Evolutionary conservation across 208 protist genomes (phyloP).

Genomic region (Giardia duodenalis): DNA sequence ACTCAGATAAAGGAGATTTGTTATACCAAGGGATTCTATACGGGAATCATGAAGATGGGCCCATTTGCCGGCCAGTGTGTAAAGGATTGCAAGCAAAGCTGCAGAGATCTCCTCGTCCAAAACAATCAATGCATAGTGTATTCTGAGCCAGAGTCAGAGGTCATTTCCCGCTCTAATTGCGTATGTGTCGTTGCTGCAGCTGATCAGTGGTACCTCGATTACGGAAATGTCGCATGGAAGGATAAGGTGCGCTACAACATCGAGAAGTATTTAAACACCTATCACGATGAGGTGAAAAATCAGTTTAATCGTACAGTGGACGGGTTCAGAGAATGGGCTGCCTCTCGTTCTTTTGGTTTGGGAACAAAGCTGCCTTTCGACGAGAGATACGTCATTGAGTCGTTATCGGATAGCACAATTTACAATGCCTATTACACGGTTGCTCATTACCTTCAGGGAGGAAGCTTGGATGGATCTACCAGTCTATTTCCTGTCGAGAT

Average conservation of each 20-base stretch:
- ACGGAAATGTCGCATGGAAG: slow-evolving; percentile 72
- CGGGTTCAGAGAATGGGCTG: slow-evolving; percentile 96
- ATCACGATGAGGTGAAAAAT: slow-evolving; percentile 64
- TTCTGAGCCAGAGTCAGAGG: slow-evolving; percentile 77
- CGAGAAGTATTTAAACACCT: slow-evolving; percentile 65
- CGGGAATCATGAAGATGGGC: slow-evolving; percentile 70
- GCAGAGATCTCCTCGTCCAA: slow-evolving; percentile 36
- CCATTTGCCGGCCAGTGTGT: slow-evolving; percentile 56
- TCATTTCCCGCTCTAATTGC: slow-evolving; percentile 87
- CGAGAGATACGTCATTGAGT: slow-evolving; percentile 90
- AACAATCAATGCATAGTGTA: slow-evolving; percentile 56
- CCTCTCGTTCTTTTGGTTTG: slow-evolving; percentile 93
- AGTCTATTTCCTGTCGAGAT: background rate
- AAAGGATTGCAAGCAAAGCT: slow-evolving; percentile 65
- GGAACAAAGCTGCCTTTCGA: slow-evolving; percentile 90
- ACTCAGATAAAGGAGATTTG: slow-evolving; percentile 81
- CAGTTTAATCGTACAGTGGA: slow-evolving; percentile 73
- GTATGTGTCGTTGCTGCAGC: slow-evolving; percentile 91
- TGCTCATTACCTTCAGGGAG: slow-evolving; percentile 78
- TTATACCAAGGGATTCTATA: slow-evolving; percentile 92
- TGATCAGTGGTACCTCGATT: slow-evolving; percentile 97
- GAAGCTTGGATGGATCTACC: background rate
- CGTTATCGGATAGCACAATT: slow-evolving; percentile 98
- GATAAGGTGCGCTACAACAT: background rate
- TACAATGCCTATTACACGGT: slow-evolving; percentile 99